phyloP scores from a whole-genome alignment of 2,329 filamentous ascomycete species.

The Fusarium sp. region DNA sequence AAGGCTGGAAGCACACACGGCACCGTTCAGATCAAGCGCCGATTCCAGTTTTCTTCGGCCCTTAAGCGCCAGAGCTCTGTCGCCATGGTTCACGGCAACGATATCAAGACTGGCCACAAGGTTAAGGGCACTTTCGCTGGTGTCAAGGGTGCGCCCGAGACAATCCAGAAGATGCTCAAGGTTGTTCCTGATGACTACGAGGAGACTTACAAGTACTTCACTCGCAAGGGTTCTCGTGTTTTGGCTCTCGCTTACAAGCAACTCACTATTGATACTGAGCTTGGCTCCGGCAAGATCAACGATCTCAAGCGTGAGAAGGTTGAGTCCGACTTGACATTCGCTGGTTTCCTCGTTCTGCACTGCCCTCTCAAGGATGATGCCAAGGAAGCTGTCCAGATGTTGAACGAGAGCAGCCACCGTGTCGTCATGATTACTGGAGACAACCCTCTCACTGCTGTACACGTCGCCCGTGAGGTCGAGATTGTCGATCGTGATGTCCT shows the following conservation, averaged over 20 bases:
- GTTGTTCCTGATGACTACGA: slow-evolving; percentile 89
- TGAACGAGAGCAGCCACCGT: slow-evolving; percentile 98
- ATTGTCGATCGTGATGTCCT: slow-evolving; percentile 96
- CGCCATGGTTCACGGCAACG: slow-evolving; percentile 80
- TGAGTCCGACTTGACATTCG: slow-evolving; percentile 86
- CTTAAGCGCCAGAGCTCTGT: slow-evolving; percentile 97
- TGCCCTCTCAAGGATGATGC: slow-evolving; percentile 97
- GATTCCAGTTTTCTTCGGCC: slow-evolving; percentile 98
- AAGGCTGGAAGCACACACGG: slow-evolving; percentile 63
- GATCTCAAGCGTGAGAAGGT: slow-evolving; percentile 94
- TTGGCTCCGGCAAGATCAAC: slow-evolving; percentile 88
- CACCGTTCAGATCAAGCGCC: slow-evolving; percentile 91
- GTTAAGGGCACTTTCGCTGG: slow-evolving; percentile 89
- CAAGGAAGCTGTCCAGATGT: slow-evolving; percentile 92
- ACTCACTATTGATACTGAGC: slow-evolving; percentile 82
- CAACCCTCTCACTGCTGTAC: slow-evolving; percentile 95
- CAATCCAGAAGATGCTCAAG: slow-evolving; percentile 92
- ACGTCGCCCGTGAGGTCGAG: slow-evolving; percentile 95
- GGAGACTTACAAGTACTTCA: slow-evolving; percentile 98
- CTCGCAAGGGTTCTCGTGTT: slow-evolving; percentile 93
- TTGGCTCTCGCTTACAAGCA: slow-evolving; percentile 95
- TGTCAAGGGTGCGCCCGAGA: slow-evolving; percentile 98
- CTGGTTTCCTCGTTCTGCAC: slow-evolving; percentile 94
- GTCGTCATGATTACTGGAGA: slow-evolving; percentile 99
- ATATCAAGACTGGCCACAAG: slow-evolving; percentile 80